Evolutionary conservation across 2,329 filamentous ascomycete genomes (phyloP), one percentile per base, ranked within the genome.

Genomic region (Didymella sp.): DNA sequence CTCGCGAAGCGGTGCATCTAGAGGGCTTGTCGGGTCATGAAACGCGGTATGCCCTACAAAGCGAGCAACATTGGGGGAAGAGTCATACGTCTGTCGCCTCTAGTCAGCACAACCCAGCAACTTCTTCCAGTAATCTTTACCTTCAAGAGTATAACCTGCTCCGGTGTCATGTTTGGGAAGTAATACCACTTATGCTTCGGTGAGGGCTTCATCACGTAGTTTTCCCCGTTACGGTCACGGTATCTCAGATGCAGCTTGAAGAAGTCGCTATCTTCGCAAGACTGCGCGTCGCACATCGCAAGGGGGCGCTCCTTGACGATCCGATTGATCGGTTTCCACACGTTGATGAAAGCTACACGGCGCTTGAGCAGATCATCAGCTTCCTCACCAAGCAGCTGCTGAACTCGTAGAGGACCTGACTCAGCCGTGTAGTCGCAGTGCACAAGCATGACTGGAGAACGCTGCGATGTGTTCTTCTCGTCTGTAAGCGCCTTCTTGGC

Each of bases 341-440:
- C 79, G 50, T 83, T 83, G 68, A 82, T 78, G 56, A 83, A 82
- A 27, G 81, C 79, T 49, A 78, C 76, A 6, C 81, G 78, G 5
- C 77, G 76, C 17, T 75, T 68, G 6, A 82, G 73, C 0, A 83
- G 73, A 24, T 70, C 61, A 3, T 74, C 67, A 0, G 79, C 79
- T 51, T 82, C 79, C 4, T 77, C 72, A 1, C 76, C 75, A 7
- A 82, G 72, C 31, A 83, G 77, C 61, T 79, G 73, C 2, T 67
- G 54, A 6, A 82, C 80, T 13, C 80, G 78, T 22, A 72, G 68
- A 8, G 75, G 76, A 2, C 77, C 73, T 0, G 80, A 80, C 27
- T 73, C 65, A 60, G 79, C 78, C 43, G 80, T 80, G 59, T 82
- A 81, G 59, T 83, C 81, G 67, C 82, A 81, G 62, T 82, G 81